A percentile compares a stretch with the other conserved stretches of the same genome.
Conservation (phyloP, 495 filamentous ascomycete species). For the Xanthoparmelia taractica region DNA sequence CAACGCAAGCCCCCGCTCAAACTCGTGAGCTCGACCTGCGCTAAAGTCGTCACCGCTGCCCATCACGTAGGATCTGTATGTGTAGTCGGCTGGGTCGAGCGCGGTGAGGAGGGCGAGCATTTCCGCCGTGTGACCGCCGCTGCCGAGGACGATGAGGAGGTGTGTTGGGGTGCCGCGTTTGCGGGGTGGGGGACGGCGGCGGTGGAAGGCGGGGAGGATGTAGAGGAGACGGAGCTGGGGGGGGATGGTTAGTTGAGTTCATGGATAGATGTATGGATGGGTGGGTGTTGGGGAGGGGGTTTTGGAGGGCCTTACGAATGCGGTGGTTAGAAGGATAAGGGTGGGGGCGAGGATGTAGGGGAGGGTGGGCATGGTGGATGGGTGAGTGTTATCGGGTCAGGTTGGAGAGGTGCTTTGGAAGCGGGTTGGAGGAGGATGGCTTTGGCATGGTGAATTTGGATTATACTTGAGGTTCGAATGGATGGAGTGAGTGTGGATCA, state of each 20-base stretch:
- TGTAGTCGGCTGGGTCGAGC: conserved; percentile 43
- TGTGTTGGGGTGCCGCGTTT: conserved; percentile 44
- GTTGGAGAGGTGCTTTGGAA: not conserved
- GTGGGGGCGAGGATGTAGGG: conserved; percentile 8
- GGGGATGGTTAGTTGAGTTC: conserved; percentile 14
- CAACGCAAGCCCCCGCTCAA: conserved; percentile 40
- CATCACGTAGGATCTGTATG: conserved; percentile 74
- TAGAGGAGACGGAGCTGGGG: conserved; percentile 44
- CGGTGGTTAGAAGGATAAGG: conserved; percentile 9
- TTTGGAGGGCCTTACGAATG: conserved; percentile 12
- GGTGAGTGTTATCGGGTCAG: not conserved
- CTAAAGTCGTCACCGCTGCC: conserved; percentile 71
- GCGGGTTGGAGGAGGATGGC: not conserved
- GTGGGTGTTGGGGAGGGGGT: not conserved
- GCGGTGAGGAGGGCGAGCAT: conserved; percentile 73
- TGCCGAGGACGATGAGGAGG: conserved; percentile 77
- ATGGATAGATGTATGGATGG: too few species aligned
- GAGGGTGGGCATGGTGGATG: conserved; percentile 6
- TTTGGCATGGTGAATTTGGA: not conserved
- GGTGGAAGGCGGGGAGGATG: conserved; percentile 37
- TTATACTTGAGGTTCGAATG: not conserved
- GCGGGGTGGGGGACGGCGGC: conserved; percentile 24
- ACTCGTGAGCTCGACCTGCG: conserved; percentile 54
- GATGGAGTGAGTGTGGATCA: not conserved
- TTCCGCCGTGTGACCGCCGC: conserved; percentile 89